phyloP scores from a whole-genome alignment of 768 basidiomycete genomes.

The Hydnum rufescens region DNA sequence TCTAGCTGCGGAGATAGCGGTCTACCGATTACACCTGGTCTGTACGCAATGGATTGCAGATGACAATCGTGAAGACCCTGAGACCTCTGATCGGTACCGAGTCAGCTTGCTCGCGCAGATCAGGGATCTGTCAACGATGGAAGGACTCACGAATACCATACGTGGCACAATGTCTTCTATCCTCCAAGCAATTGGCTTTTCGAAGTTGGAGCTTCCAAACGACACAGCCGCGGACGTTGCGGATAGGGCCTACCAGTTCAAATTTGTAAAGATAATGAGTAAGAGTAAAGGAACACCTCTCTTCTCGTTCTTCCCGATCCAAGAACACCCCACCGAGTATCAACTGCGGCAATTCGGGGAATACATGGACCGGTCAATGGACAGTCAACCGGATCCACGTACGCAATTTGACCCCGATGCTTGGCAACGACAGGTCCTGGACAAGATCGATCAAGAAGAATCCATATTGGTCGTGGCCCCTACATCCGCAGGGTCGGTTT shows the following conservation, averaged over 20 bases:
- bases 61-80: constrained; percentile 19
- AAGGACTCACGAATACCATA: neutral
- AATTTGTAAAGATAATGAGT: constrained; percentile 28
- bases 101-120: constrained; percentile 30
- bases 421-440: constrained; percentile 49
- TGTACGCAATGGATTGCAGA: constrained; percentile 34
- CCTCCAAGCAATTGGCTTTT: neutral
- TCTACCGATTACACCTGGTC: constrained; percentile 34
- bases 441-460: constrained; percentile 35
- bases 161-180: neutral
- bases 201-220: constrained; percentile 17
- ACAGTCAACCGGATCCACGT: constrained; percentile 33
- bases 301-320: constrained; percentile 34
- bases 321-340: constrained; percentile 39
- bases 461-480: constrained; percentile 40
- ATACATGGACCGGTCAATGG: constrained; percentile 56
- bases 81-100: constrained; percentile 27
- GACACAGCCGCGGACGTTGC: constrained; percentile 10
- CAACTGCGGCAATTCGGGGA: constrained; percentile 51
- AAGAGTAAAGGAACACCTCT: constrained; percentile 12
- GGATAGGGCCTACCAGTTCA: constrained; percentile 25
- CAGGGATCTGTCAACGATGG: constrained; percentile 17
- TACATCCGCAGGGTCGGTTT: constrained; percentile 24
- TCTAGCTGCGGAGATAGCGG: constrained; percentile 29
- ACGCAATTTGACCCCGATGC: constrained; percentile 48